These are phyloP conservation scores for Penicillium maclennaniae DNA, from an alignment of 495 filamentous ascomycete species.

Conservation along the genomic window DNA sequence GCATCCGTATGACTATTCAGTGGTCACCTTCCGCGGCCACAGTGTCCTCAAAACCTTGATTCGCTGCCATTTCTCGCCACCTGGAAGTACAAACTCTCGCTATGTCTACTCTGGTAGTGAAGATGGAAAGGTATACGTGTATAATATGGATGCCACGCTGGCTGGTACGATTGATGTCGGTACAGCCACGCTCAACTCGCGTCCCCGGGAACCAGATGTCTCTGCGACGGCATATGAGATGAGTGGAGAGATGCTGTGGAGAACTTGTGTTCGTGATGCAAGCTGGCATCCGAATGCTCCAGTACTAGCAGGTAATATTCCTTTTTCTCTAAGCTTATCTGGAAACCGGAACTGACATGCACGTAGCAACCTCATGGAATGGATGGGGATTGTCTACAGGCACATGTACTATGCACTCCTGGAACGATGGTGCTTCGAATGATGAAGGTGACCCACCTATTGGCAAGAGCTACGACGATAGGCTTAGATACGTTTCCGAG, in stretches of 20 bases:
- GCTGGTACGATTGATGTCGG: conserved; percentile 76
- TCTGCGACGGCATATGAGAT: conserved; percentile 38
- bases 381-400: conserved; percentile 65
- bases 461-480: conserved; percentile 58
- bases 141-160: conserved; percentile 90
- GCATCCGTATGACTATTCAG: conserved; percentile 82
- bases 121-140: conserved; percentile 85
- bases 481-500: conserved; percentile 27
- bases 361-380: conserved; percentile 73
- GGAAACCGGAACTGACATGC: conserved; percentile 13
- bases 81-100: conserved; percentile 78
- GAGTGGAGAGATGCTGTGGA: conserved; percentile 51
- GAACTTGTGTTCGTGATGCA: conserved; percentile 85
- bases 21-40: conserved; percentile 93
- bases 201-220: conserved; percentile 49
- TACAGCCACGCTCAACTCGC: conserved; percentile 55
- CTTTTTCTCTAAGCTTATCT: neutral
- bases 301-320: conserved; percentile 70
- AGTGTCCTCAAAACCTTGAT: conserved; percentile 84
- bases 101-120: conserved; percentile 91
- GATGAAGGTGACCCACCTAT: conserved; percentile 66
- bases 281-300: conserved; percentile 94
- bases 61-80: conserved; percentile 92
- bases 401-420: conserved; percentile 73
- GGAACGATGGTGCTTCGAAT: conserved; percentile 58